These are phyloP conservation scores for Fusarium nygamai DNA, from an alignment of 2,329 filamentous ascomycete species.

Conservation along the genomic window DNA sequence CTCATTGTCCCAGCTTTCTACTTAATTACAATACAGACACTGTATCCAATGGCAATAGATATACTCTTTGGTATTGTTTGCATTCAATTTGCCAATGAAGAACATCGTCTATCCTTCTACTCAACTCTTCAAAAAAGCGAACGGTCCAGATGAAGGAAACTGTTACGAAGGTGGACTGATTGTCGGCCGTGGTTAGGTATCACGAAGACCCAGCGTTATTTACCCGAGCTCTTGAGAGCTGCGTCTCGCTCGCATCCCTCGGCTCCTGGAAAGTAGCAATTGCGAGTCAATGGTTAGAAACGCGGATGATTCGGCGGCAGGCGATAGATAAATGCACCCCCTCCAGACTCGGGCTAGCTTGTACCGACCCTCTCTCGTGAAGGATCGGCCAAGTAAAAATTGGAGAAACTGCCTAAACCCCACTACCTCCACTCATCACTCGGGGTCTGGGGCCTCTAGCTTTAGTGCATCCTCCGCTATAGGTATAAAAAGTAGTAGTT, in stretches of 20 bases:
- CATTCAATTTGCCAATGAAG: rapidly evolving
- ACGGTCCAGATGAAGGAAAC: too few species aligned
- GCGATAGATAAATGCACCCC: not conserved
- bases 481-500: not conserved
- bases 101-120: too few species aligned
- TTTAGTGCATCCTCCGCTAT: not conserved
- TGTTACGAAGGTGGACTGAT: too few species aligned
- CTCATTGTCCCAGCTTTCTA: not conserved
- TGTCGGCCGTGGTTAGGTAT: too few species aligned
- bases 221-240: too few species aligned
- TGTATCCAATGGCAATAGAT: not conserved
- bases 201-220: too few species aligned
- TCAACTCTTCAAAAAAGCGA: too few species aligned
- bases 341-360: not conserved
- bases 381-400: not conserved
- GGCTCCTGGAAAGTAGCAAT: not conserved
- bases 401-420: not conserved
- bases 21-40: rapidly evolving
- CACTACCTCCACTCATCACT: not conserved
- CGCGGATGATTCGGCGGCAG: not conserved
- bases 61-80: not conserved
- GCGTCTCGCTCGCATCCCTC: not conserved
- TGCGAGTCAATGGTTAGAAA: not conserved
- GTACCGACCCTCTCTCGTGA: not conserved
- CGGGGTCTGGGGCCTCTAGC: not conserved